Percentiles rank a stretch among this genome's conserved stretches.
phyloP scores from a whole-genome alignment of 768 basidiomycete species.

The Leucogyrophana mollusca region DNA sequence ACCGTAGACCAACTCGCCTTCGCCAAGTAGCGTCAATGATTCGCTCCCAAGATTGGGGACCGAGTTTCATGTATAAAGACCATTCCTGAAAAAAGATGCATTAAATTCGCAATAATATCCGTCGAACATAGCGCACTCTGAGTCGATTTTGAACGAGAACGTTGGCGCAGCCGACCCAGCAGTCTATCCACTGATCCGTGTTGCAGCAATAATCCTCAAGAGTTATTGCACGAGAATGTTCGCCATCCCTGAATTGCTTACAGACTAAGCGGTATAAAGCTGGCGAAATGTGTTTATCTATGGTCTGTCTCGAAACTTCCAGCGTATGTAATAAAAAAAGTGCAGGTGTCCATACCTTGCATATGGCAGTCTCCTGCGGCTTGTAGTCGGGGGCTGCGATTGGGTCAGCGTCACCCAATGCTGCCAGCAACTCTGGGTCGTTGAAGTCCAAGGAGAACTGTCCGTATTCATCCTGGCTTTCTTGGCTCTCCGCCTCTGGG shows the following conservation, averaged over 20 bases:
- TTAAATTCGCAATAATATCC: not conserved
- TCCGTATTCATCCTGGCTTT: slow-evolving; percentile 79
- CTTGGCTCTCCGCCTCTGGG: slow-evolving; percentile 44
- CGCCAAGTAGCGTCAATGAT: slow-evolving; percentile 50
- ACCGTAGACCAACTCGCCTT: slow-evolving; percentile 59
- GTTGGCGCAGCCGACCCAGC: slow-evolving; percentile 72
- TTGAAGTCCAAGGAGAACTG: slow-evolving; percentile 56
- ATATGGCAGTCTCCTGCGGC: slow-evolving; percentile 47
- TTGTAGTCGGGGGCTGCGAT: slow-evolving; percentile 28
- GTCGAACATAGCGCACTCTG: slow-evolving; percentile 30
- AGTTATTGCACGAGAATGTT: slow-evolving; percentile 8
- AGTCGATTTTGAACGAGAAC: slow-evolving; percentile 54
- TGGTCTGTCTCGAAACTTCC: slow-evolving; percentile 34
- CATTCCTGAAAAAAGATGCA: slow-evolving; percentile 47
- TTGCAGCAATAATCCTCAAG: slow-evolving; percentile 27
- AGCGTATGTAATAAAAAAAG: not conserved
- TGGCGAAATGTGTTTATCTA: slow-evolving; percentile 48
- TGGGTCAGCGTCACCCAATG: slow-evolving; percentile 41
- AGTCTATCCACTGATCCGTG: slow-evolving; percentile 60
- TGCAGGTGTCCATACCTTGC: slow-evolving; percentile 38
- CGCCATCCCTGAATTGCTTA: slow-evolving; percentile 40
- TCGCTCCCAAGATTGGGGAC: slow-evolving; percentile 53
- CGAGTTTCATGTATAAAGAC: slow-evolving; percentile 53
- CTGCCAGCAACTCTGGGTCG: slow-evolving; percentile 58
- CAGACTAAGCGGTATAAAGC: slow-evolving; percentile 56